These are phyloP conservation scores for Rhizopus stolonifer DNA, from an alignment of 371 early-diverging fungal genomes.

Conservation along the genomic window DNA sequence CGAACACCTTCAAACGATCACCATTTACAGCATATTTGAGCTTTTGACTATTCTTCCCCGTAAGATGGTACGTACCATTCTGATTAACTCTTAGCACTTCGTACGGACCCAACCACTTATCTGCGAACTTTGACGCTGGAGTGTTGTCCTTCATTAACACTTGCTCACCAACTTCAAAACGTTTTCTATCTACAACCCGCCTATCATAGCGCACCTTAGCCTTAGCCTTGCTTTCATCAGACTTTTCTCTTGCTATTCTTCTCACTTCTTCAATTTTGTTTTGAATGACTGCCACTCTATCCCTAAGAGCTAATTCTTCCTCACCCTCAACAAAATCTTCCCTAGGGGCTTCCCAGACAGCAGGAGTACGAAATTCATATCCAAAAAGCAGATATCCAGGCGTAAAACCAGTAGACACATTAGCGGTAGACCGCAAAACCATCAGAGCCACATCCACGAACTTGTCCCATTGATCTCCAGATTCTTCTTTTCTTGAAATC, in stretches of 20 bases:
- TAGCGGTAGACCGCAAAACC: constrained; percentile 15
- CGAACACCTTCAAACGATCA: constrained; percentile 8
- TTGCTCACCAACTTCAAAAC: constrained; percentile 16
- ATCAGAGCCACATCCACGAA: constrained; percentile 13
- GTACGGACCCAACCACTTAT: constrained; percentile 20
- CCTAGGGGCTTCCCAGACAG: constrained; percentile 18
- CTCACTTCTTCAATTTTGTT: not conserved
- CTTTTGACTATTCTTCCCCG: constrained; percentile 9
- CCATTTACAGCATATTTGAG: constrained; percentile 16
- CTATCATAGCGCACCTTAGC: constrained; percentile 11
- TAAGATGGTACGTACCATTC: constrained; percentile 12
- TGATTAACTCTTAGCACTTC: constrained; percentile 4
- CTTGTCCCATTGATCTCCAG: constrained; percentile 10
- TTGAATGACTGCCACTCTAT: not conserved
- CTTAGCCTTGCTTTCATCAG: constrained; percentile 3
- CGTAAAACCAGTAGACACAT: constrained; percentile 13
- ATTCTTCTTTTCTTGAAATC: constrained; percentile 3
- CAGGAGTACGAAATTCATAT: constrained; percentile 20
- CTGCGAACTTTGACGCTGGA: constrained; percentile 13
- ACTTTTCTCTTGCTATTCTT: not conserved
- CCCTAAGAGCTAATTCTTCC: constrained; percentile 4
- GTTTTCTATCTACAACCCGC: not conserved
- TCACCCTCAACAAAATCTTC: constrained; percentile 21
- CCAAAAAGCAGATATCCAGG: constrained; percentile 24
- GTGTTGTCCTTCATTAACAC: constrained; percentile 9